phyloP scores from a whole-genome alignment of 1,284 basidiomycete genomes.

The Pyrrhoderma lamaoense region DNA sequence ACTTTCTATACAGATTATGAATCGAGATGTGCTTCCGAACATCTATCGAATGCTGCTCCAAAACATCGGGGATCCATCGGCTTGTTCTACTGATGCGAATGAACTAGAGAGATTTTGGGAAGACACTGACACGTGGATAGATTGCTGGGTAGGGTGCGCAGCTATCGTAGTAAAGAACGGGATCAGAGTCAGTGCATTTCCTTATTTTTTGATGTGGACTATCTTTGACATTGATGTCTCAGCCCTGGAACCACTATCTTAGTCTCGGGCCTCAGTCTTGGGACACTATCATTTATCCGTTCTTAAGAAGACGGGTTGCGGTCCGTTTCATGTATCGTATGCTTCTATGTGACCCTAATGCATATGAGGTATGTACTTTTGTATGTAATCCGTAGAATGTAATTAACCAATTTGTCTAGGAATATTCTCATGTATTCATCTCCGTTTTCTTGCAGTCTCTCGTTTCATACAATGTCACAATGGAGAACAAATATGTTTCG shows the following conservation, averaged over 20 bases:
- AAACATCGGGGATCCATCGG: slow-evolving; percentile 32
- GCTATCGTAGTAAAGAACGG: slow-evolving; percentile 58
- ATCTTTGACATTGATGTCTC: slow-evolving; percentile 3
- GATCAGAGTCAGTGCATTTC: slow-evolving; percentile 34
- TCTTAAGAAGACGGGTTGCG: slow-evolving; percentile 55
- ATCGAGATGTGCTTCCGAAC: slow-evolving; percentile 45
- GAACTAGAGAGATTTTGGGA: slow-evolving; percentile 26
- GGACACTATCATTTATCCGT: slow-evolving; percentile 47
- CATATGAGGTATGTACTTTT: slow-evolving; percentile 44
- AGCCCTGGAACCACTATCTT: slow-evolving; percentile 66
- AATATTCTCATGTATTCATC: slow-evolving; percentile 46
- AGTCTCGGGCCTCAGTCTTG: slow-evolving; percentile 52
- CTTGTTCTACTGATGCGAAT: slow-evolving; percentile 21
- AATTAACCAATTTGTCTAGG: slow-evolving; percentile 29
- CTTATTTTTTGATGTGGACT: slow-evolving; percentile 16
- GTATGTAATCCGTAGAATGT: neutral
- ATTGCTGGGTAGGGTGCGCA: slow-evolving; percentile 75
- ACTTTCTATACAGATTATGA: slow-evolving; percentile 42
- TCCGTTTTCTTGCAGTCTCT: slow-evolving; percentile 51
- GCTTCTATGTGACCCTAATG: slow-evolving; percentile 53
- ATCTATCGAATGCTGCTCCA: slow-evolving; percentile 60
- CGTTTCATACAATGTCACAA: slow-evolving; percentile 41
- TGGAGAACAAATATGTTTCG: slow-evolving; percentile 56
- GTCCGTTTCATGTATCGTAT: slow-evolving; percentile 64
- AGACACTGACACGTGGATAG: slow-evolving; percentile 50